phyloP scores from a whole-genome alignment of 2,329 filamentous ascomycete species.

The Fusarium armeniacum region DNA sequence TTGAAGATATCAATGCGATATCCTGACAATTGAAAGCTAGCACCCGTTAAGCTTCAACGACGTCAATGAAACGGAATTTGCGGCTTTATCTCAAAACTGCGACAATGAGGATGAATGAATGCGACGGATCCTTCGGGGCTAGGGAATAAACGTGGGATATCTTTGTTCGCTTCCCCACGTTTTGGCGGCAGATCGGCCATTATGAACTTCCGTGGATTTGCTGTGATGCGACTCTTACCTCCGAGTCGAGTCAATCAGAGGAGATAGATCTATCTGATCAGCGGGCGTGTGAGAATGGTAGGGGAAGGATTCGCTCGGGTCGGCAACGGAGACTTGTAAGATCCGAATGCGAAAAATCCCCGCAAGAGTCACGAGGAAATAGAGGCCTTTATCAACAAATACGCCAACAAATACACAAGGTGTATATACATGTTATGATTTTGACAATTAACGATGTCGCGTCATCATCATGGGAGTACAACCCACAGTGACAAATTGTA shows the following conservation, averaged over 20 bases:
- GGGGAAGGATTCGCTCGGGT: constrained; percentile 23
- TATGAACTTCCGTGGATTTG: constrained; percentile 21
- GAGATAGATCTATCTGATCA: constrained; percentile 5
- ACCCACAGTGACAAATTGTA: constrained; percentile 3
- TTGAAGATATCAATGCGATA: not conserved
- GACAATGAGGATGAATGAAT: not conserved
- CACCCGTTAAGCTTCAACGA: constrained; percentile 3
- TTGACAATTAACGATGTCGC: not conserved
- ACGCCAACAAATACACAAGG: not conserved
- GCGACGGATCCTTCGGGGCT: constrained; percentile 35
- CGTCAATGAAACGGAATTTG: constrained; percentile 36
- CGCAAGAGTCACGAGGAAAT: constrained; percentile 29
- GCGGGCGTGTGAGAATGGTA: constrained; percentile 14
- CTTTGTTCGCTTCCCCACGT: constrained; percentile 30
- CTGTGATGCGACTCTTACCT: constrained; percentile 8
- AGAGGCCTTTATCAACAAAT: not conserved
- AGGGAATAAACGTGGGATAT: constrained; percentile 29
- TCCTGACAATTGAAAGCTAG: not conserved
- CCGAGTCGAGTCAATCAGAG: constrained; percentile 13
- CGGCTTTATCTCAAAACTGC: constrained; percentile 28
- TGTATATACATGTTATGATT: not conserved
- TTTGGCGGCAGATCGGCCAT: constrained; percentile 40
- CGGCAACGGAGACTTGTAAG: constrained; percentile 27
- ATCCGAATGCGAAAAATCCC: constrained; percentile 44
- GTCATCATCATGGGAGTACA: constrained; percentile 1